Conservation (phyloP, 2,329 filamentous ascomycete genomes). For the Trichoderma guizhouense region DNA sequence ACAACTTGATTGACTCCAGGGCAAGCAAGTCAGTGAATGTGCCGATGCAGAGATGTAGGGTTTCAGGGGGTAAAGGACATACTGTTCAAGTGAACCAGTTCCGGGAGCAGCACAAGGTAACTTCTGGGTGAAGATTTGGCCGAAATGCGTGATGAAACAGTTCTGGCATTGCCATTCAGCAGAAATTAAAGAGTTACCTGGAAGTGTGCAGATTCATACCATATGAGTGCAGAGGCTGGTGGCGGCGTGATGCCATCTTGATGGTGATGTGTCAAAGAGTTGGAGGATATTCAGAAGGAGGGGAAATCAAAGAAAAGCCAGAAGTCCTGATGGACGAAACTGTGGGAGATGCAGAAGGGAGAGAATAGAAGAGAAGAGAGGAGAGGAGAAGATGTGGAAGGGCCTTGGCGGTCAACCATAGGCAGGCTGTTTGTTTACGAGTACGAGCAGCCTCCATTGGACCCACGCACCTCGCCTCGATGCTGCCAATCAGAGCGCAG, state of each 20-base stretch:
- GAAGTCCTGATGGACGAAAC: background rate
- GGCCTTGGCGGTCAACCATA: background rate
- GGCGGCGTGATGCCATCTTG: background rate
- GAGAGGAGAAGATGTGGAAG: background rate
- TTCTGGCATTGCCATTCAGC: background rate
- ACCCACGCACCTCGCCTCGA: background rate
- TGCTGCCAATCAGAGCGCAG: background rate
- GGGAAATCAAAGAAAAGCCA: background rate
- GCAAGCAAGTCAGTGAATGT: background rate
- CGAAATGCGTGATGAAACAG: background rate
- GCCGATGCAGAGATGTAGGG: accelerated
- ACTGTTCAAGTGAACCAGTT: background rate
- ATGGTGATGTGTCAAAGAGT: background rate
- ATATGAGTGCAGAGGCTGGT: background rate
- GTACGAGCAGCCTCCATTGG: background rate
- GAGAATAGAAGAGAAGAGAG: no score
- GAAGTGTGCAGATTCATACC: background rate
- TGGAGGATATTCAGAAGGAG: background rate
- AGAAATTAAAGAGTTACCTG: background rate
- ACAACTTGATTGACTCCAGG: background rate
- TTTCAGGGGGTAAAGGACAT: background rate
- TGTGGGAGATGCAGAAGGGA: background rate
- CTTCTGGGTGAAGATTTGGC: background rate
- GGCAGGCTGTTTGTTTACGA: background rate
- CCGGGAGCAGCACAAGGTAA: background rate